phyloP scores from a whole-genome alignment of 345 rosid species.

The Eucalyptus marginata region DNA sequence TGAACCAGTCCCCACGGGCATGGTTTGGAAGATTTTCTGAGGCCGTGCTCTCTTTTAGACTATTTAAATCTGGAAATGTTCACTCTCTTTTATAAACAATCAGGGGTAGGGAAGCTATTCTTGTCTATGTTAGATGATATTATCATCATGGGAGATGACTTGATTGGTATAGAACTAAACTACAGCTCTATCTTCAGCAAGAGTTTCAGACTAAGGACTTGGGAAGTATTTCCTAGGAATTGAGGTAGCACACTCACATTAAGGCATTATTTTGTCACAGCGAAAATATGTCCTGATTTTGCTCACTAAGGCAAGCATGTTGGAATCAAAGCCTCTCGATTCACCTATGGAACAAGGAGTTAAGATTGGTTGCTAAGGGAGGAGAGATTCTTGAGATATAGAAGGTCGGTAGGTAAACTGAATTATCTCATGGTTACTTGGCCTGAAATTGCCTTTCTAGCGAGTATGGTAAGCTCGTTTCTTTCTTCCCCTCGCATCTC shows the following conservation, averaged over 20 bases:
- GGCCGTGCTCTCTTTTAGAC: no score
- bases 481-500: neutral
- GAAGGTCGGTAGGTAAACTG: neutral
- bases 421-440: neutral
- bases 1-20: no score
- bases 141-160: neutral
- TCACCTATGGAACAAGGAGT: neutral
- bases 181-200: neutral
- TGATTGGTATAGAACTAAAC: neutral
- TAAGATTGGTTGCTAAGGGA: neutral
- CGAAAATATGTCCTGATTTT: neutral
- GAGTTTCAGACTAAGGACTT: neutral
- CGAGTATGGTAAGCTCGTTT: neutral
- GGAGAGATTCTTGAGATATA: neutral
- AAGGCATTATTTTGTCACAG: neutral
- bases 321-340: neutral
- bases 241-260: neutral
- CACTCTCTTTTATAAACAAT: no score
- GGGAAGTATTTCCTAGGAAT: neutral
- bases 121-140: neutral
- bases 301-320: neutral
- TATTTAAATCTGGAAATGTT: no score
- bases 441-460: neutral
- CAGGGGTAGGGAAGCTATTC: no score
- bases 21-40: no score